These are phyloP conservation scores for Candida qinlingensis DNA, from an alignment of 805 yeast species.

Conservation along the genomic window DNA sequence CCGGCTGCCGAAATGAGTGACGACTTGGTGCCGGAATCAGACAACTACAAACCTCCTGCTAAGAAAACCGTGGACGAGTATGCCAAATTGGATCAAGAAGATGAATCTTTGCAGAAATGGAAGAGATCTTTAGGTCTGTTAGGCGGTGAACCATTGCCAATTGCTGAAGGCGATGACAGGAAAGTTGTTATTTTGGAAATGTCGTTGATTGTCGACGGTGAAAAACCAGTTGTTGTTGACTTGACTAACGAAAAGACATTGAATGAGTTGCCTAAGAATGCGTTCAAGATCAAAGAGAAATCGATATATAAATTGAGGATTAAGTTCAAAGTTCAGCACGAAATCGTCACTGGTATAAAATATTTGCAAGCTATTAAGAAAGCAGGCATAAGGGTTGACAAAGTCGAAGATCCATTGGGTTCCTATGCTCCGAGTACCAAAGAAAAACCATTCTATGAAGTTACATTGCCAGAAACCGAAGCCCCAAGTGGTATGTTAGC, in stretches of 20 bases:
- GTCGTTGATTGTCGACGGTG: conserved; percentile 64
- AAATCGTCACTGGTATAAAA: conserved; percentile 84
- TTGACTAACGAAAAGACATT: conserved; percentile 58
- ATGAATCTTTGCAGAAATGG: conserved; percentile 88
- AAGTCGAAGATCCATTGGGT: conserved; percentile 82
- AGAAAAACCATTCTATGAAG: conserved; percentile 73
- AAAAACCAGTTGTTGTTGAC: conserved; percentile 63
- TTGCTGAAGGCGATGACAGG: conserved; percentile 60
- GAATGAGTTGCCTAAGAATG: conserved; percentile 52
- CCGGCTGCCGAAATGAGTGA: conserved; percentile 26
- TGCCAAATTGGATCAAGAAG: conserved; percentile 78
- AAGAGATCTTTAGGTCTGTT: conserved; percentile 79
- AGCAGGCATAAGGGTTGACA: conserved; percentile 83
- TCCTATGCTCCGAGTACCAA: conserved; percentile 85
- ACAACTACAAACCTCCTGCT: conserved; percentile 46
- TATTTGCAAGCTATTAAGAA: conserved; percentile 82
- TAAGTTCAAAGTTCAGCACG: conserved; percentile 82
- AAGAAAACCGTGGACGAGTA: conserved; percentile 83
- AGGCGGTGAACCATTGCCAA: conserved; percentile 54
- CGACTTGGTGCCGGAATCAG: conserved; percentile 57
- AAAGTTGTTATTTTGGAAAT: conserved; percentile 76
- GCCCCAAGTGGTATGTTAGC: conserved; percentile 90
- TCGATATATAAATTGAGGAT: conserved; percentile 67
- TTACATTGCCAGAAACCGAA: conserved; percentile 60
- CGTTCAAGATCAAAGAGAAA: conserved; percentile 75